Percentiles rank a stretch among this genome's conserved stretches.
Conservation (phyloP, 2,329 filamentous ascomycete genomes). For the Elsinoe batatas region DNA sequence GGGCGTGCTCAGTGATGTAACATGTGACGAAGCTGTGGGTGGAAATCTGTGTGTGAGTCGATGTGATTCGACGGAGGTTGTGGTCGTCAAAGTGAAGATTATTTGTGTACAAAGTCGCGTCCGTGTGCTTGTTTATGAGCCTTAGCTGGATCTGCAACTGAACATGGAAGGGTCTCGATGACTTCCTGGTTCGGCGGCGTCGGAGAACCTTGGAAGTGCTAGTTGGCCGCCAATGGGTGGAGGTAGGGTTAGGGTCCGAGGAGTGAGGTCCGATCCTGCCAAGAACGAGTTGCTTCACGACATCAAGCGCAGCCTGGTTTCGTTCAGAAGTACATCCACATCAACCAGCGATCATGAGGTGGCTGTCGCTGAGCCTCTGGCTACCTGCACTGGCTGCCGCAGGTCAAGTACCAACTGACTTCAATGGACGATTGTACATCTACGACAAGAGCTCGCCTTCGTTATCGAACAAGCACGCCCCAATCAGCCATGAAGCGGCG, state of each 20-base stretch:
- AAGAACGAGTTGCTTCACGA: slow-evolving; percentile 5
- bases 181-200: slow-evolving; percentile 5
- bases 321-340: not conserved
- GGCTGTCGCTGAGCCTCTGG: slow-evolving; percentile 32
- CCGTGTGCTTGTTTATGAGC: slow-evolving; percentile 4
- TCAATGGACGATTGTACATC: slow-evolving; percentile 29
- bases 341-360: slow-evolving; percentile 31
- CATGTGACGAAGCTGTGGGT: not conserved
- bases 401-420: slow-evolving; percentile 21
- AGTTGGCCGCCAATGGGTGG: not conserved
- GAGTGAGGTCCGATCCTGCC: not conserved
- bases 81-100: not conserved
- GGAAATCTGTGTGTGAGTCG: not conserved
- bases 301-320: slow-evolving; percentile 1
- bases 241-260: not conserved
- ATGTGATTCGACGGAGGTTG: not conserved
- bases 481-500: slow-evolving; percentile 29
- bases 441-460: slow-evolving; percentile 24
- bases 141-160: not conserved
- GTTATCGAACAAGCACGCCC: slow-evolving; percentile 11
- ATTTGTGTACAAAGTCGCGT: slow-evolving; percentile 9
- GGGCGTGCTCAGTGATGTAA: not conserved
- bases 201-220: not conserved
- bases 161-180: not conserved
- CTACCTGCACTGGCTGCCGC: slow-evolving; percentile 32